Evolutionary conservation across 139 green algal species (phyloP), one percentile per base, ranked within the genome.

Genomic region (Micromonas pusilla): DNA sequence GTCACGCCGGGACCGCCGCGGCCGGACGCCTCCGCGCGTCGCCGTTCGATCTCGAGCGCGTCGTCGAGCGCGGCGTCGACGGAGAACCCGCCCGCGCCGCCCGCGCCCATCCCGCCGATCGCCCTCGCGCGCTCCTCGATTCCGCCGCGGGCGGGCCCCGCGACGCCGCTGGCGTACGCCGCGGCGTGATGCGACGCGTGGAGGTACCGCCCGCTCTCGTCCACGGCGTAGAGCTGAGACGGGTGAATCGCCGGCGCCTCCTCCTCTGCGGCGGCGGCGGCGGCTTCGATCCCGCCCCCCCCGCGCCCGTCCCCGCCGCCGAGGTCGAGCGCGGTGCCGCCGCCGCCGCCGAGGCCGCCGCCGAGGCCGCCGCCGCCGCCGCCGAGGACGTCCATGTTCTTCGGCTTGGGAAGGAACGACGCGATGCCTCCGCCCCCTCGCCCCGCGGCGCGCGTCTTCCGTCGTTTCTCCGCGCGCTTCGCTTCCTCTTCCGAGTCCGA

Each of bases 201-300:
- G n/a, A n/a, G n/a, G 65, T 72, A 72, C 65, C n/a, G 9, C 20
- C n/a, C 65, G 65, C 36, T 36, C 2, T 75, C 68, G 68, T 39
- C 68, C 6, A 75, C 68, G 21, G 37, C 68, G 37, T 75, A 75
- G 25, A 75, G 6, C 5, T 31, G 9, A 3, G 68, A 38, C 2
- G 68, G 26, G 38, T 75, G 68, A 70, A 34, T 31, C 63, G 63
- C 26, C 54, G 54, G 54, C n/a, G 26, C 2, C 3, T 23, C 54
- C 26, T 23, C 2, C 26, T 31, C 54, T 65, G 2, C 2, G n/a
- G 54, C 1, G n/a, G n/a, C 54, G 54, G n/a, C 26, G n/a, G n/a
- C 66, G 66, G 9, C 25, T 34, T 30, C 33, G 66, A 32, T 0
- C 28, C 33, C 53, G 52, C 65, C 3, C 52, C 65, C 26, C 1